A percentile compares a stretch with the other conserved stretches of the same genome.
These are phyloP conservation scores for Fonsecaea pedrosoi DNA, from an alignment of 2,329 filamentous ascomycete species.

Conservation along the genomic window DNA sequence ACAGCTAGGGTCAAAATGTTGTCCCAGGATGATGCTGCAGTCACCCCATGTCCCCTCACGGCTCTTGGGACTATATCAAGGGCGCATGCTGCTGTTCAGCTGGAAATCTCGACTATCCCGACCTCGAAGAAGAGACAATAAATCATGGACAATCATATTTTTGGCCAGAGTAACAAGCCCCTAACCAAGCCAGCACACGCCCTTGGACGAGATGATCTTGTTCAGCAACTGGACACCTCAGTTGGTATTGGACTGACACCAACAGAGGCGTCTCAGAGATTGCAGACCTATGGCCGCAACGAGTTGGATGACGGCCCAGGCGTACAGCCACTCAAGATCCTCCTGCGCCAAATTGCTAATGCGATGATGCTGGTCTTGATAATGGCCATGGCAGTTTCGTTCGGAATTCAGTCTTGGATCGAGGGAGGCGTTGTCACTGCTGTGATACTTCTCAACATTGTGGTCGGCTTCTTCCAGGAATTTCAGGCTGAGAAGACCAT, in stretches of 20 bases:
- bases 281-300: conserved; percentile 66
- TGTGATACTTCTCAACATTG: conserved; percentile 65
- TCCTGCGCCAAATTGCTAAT: conserved; percentile 71
- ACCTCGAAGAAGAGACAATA: not conserved
- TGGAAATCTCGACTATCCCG: not conserved
- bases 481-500: conserved; percentile 62
- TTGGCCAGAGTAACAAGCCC: conserved; percentile 58
- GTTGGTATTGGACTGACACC: conserved; percentile 57
- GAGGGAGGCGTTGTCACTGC: conserved; percentile 65
- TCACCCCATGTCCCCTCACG: not conserved
- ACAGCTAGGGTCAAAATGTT: not conserved
- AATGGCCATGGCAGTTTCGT: conserved; percentile 64
- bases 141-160: conserved; percentile 46
- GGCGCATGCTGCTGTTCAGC: not conserved
- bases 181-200: conserved; percentile 69
- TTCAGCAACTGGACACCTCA: conserved; percentile 60
- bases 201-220: conserved; percentile 60
- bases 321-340: conserved; percentile 73
- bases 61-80: not conserved
- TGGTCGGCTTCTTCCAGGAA: conserved; percentile 64
- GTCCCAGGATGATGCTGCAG: not conserved
- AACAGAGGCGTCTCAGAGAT: conserved; percentile 61
- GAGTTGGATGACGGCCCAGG: conserved; percentile 71
- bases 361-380: conserved; percentile 69
- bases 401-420: conserved; percentile 65